Base-by-base conservation (phyloP, 306 rosid genomes). In the Rubus idaeus region DNA sequence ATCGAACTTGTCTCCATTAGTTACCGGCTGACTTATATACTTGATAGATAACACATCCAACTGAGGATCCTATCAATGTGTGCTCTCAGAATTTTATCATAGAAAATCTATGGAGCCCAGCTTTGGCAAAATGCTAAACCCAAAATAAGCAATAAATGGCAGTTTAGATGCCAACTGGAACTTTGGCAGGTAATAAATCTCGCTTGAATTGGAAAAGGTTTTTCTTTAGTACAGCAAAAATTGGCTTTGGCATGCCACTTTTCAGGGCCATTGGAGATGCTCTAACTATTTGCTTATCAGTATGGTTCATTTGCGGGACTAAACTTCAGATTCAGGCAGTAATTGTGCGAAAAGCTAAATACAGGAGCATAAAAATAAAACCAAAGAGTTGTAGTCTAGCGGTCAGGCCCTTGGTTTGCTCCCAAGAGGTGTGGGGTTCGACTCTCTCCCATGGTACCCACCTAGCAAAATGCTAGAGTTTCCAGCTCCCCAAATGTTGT, bases 1-100 rank as follows among this genome's bases (percentile, higher is more conserved):
- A 37, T 52, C 11, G 74, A 60, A 69, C 52, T 68, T 45, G 65
- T 49, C 21, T 40, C 30, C 42, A 13, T 30, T 16, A 61, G 73
- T 21, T 72, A 41, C 64, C 12, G 37, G 49, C 49, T 53, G 71
- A 76, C 73, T 47, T 85, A 12, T 35, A 11, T 69, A 74, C 26
- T 63, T 73, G 46, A 41, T 47, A 56, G 57, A 61, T 41, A 68
- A 62, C 65, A 73, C 41, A 6, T 63, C 9, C 21, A 73, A 26
- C 30, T 47, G 55, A 53, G 76, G 45, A 45, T 6, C 68, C 2
- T 63, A 63, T 6, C 17, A 44, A 69, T 45, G 74, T 40, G 42
- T 62, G 41, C 73, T 64, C 30, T 70, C 67, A 80, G 42, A 64
- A 8, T 57, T 57, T 57, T 11, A 30, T 61, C 18, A 26, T 12